A percentile compares a stretch with the other conserved stretches of the same genome.
These are phyloP conservation scores for Periconia sp. DNA, from an alignment of 2,329 filamentous ascomycete species.

Conservation along the genomic window DNA sequence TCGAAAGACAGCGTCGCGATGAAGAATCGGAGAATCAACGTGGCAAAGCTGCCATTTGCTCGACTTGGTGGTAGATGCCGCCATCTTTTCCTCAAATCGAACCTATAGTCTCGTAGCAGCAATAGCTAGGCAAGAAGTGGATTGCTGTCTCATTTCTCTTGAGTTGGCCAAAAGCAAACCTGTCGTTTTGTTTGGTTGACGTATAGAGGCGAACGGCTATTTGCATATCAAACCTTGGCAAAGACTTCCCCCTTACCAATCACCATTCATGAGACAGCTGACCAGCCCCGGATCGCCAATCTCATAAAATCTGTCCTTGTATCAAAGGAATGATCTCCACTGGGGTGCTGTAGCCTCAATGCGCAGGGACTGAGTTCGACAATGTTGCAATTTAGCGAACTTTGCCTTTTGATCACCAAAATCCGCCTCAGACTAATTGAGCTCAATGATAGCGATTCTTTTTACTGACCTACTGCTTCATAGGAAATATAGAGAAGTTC, in stretches of 20 bases:
- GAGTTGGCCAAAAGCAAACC: conserved; percentile 31
- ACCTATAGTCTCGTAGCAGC: conserved; percentile 19
- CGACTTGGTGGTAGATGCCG: conserved; percentile 20
- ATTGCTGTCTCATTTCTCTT: conserved; percentile 34
- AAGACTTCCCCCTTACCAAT: conserved; percentile 7
- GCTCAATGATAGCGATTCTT: too few relatives aligned
- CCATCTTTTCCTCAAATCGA: conserved; percentile 5
- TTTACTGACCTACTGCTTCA: too few relatives aligned
- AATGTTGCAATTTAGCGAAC: conserved; percentile 9
- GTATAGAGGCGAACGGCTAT: conserved; percentile 35
- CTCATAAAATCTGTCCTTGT: too few relatives aligned
- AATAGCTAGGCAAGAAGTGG: conserved; percentile 15
- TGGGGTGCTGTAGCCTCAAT: conserved; percentile 6
- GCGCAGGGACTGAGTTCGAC: background rate
- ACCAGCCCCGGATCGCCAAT: conserved; percentile 8
- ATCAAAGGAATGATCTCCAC: background rate
- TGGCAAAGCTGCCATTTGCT: conserved; percentile 26
- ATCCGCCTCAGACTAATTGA: too few relatives aligned
- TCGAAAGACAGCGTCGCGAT: conserved; percentile 19
- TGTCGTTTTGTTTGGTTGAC: conserved; percentile 35
- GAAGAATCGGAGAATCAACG: conserved; percentile 8
- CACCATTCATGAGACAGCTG: conserved; percentile 12
- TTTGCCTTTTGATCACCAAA: too few relatives aligned
- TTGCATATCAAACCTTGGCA: conserved; percentile 33
- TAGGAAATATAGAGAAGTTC: too few relatives aligned